Evolutionary conservation across 164 flowering plant genomes (phyloP), one percentile per base, ranked within the genome.

Genomic region (Echeveria elegans): DNA sequence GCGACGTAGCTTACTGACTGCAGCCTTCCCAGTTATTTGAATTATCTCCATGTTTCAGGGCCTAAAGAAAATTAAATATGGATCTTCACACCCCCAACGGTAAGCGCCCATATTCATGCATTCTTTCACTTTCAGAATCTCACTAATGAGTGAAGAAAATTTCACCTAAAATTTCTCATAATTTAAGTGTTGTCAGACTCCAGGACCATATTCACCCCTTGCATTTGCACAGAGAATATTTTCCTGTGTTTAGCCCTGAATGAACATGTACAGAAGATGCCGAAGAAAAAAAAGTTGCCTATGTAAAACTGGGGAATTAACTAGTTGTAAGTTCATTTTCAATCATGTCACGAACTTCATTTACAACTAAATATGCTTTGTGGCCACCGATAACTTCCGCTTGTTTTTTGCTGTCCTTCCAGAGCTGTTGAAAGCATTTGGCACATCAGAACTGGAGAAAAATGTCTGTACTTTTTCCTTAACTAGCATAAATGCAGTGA

Each of bases 371-470:
- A 72, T 88, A 72, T 58, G 92, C 94, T 80, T 89, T 86, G 75
- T 89, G 90, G 40, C 88, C 90, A 63, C 97, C 97, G 36, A 92
- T 81, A 71, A 91, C 86, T 80, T 92, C 94, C 5, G 74, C 83
- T 73, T 84, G 89, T 76, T 89, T 86, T 76, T 84, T 72, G 73
- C 89, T 62, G 59, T 84, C 88, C 71, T 77, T 83, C 97, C 96
- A 92, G 19, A 89, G 71, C 97, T 89, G 87, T 65, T 43, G 71
- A 37, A 72, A 2, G 10, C 68, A 23, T 38, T 52, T 62, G 41
- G 66, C 66, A 8, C 11, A n/a, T 71, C 59, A 32, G 40, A 18
- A 59, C 8, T 24, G 32, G 28, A 29, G 29, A 58, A 30, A 64
- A 56, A 67, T 30, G 34, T 14, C 15, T 43, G 43, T 16, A 3